Evolutionary conservation across 257 asterid species (phyloP).

Genomic region (Solanum virginianum): DNA sequence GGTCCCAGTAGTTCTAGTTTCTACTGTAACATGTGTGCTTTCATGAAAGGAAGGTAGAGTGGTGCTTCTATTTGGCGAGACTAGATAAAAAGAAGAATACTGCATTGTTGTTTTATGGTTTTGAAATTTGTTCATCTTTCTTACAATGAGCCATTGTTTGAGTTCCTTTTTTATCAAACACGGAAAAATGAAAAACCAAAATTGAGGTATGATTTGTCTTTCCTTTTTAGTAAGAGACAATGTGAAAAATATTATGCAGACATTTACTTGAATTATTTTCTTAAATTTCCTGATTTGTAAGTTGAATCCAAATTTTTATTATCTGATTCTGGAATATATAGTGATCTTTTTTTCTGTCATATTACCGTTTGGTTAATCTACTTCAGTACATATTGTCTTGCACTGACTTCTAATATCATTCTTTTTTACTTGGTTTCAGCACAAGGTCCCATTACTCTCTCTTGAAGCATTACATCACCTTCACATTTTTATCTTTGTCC

Average conservation of each 20-base stretch:
- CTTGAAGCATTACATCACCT: constrained; percentile 73
- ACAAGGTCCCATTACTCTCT: constrained; percentile 58
- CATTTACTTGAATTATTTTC: not conserved
- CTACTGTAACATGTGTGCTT: not conserved
- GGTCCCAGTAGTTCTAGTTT: not conserved
- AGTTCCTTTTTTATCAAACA: not conserved
- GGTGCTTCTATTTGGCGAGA: not conserved
- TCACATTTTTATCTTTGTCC: constrained; percentile 75
- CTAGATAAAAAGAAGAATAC: not conserved
- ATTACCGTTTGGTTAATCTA: not conserved
- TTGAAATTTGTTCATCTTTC: not conserved
- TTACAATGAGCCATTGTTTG: not conserved
- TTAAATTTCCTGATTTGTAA: not conserved
- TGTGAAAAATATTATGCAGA: not conserved
- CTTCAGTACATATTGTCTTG: not conserved
- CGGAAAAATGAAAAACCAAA: not conserved
- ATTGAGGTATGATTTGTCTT: not conserved
- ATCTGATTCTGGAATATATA: not conserved
- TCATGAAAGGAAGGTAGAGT: not conserved
- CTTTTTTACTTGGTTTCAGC: constrained; percentile 16
- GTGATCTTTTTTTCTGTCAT: not conserved
- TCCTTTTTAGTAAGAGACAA: not conserved
- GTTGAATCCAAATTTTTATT: not conserved
- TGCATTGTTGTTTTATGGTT: not conserved
- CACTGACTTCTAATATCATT: not conserved